Conservation (phyloP, 2,329 filamentous ascomycete genomes). For the Stachybotrys chartarum region DNA sequence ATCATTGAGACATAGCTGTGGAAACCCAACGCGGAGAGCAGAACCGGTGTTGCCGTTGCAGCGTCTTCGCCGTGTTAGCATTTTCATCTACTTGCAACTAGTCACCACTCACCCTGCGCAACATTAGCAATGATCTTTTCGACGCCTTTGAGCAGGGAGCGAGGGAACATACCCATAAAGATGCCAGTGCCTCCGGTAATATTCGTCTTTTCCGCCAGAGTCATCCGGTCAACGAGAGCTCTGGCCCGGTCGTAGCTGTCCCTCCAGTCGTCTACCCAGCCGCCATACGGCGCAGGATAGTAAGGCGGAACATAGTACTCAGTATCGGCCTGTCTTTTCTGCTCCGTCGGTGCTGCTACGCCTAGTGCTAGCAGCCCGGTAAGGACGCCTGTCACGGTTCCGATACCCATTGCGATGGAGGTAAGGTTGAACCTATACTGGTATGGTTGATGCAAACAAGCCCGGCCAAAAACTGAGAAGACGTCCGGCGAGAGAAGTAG, state of each 20-base stretch:
- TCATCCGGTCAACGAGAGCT: conserved; percentile 65
- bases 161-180: conserved; percentile 51
- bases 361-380: background rate
- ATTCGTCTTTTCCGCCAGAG: conserved; percentile 73
- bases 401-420: background rate
- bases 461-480: background rate
- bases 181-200: conserved; percentile 65
- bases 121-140: background rate
- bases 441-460: background rate
- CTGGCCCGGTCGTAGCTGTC: conserved; percentile 65
- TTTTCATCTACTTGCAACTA: background rate
- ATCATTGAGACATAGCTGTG: conserved; percentile 66
- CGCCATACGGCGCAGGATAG: conserved; percentile 66
- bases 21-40: conserved; percentile 62
- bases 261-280: conserved; percentile 62
- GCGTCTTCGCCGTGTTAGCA: conserved; percentile 28
- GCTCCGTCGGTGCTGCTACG: background rate
- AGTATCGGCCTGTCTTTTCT: background rate
- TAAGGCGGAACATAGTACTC: conserved; percentile 43
- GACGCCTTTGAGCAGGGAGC: background rate
- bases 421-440: background rate
- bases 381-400: background rate
- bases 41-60: conserved; percentile 75
- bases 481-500: background rate
- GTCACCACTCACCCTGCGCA: background rate